Percentiles rank a stretch among this genome's conserved stretches.
Conservation (phyloP, 1,284 basidiomycete genomes). For the Stereum hirsutum region DNA sequence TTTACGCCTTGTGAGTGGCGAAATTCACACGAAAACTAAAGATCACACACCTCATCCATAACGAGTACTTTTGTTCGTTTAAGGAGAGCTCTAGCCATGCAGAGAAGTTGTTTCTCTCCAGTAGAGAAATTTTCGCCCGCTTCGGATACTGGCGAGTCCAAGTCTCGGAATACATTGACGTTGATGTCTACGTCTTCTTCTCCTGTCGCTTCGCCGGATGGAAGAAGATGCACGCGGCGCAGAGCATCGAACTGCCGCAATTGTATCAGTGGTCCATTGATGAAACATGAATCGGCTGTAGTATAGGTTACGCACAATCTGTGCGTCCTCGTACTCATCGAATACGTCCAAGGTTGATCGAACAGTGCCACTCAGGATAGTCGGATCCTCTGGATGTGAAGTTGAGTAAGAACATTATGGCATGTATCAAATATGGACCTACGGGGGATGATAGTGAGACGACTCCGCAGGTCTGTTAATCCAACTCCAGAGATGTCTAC, state of each 20-base stretch:
- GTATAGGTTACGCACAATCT: no score
- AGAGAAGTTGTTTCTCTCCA: slow-evolving; percentile 78
- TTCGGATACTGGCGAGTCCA: slow-evolving; percentile 80
- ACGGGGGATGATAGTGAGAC: slow-evolving; percentile 91
- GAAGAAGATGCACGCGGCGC: slow-evolving; percentile 80
- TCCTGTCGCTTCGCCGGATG: slow-evolving; percentile 41
- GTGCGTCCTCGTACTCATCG: slow-evolving; percentile 77
- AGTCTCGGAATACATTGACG: slow-evolving; percentile 77
- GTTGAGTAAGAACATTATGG: slow-evolving; percentile 1
- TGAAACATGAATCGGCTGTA: no score
- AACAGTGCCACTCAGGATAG: slow-evolving; percentile 82
- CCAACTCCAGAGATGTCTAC: slow-evolving; percentile 82
- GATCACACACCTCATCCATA: slow-evolving; percentile 74
- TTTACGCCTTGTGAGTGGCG: neutral
- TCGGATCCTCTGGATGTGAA: slow-evolving; percentile 66
- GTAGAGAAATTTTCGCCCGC: slow-evolving; percentile 92
- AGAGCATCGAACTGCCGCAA: slow-evolving; percentile 70
- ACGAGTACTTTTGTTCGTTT: slow-evolving; percentile 69
- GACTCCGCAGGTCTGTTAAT: slow-evolving; percentile 79
- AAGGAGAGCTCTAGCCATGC: slow-evolving; percentile 78
- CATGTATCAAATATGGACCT: slow-evolving; percentile 3
- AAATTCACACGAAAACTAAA: neutral
- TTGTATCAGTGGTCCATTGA: neutral
- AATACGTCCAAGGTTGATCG: slow-evolving; percentile 89
- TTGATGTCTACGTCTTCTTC: slow-evolving; percentile 56